phyloP scores from a whole-genome alignment of 306 rosid species.

The Inga leiocalycina region DNA sequence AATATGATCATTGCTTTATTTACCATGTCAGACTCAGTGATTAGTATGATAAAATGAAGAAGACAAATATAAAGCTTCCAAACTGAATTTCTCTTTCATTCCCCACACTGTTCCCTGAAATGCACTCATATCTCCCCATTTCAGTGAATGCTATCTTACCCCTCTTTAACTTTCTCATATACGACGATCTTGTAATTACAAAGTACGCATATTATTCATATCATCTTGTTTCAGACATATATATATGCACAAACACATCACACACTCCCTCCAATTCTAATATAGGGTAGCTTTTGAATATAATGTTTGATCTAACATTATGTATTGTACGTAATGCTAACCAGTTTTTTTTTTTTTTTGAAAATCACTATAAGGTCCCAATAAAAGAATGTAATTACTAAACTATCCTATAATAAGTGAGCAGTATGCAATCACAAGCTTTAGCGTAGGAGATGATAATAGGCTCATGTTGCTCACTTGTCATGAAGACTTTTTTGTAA shows the following conservation, averaged over 20 bases:
- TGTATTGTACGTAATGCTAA: background rate
- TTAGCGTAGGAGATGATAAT: too few species aligned
- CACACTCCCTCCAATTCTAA: background rate
- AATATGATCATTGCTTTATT: background rate
- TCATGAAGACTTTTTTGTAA: too few species aligned
- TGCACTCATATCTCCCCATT: background rate
- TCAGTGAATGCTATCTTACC: background rate
- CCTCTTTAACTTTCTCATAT: background rate
- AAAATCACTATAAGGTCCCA: too few species aligned
- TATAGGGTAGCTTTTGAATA: background rate
- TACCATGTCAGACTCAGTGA: background rate
- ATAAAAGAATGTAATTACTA: too few species aligned
- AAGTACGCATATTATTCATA: background rate
- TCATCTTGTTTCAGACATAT: background rate
- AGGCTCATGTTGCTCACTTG: too few species aligned
- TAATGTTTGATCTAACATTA: background rate
- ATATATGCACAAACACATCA: too few species aligned
- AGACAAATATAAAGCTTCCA: conserved; percentile 6
- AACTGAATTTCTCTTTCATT: background rate
- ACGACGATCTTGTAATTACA: background rate
- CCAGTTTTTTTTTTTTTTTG: background rate
- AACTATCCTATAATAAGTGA: too few species aligned
- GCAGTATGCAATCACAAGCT: too few species aligned
- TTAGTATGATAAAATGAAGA: background rate
- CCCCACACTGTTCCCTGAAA: conserved; percentile 3